Conservation (phyloP, 495 filamentous ascomycete species). For the Podospora pseudopauciseta region DNA sequence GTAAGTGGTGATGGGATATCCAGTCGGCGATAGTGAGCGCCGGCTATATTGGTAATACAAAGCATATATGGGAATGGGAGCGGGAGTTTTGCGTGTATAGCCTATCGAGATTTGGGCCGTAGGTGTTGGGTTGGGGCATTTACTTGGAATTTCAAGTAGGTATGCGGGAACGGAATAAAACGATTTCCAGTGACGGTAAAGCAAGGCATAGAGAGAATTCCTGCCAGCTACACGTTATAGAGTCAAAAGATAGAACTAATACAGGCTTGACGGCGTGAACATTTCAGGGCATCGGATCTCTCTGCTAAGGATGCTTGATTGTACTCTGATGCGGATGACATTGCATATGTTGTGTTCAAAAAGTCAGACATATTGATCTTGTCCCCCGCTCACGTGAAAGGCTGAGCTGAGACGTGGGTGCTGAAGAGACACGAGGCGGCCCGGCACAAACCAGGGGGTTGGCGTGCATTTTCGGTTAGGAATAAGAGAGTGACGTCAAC, state of each 20-base stretch:
- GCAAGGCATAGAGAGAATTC: slow-evolving; percentile 7
- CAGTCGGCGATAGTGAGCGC: not conserved
- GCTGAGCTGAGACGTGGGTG: not conserved
- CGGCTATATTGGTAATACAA: not conserved
- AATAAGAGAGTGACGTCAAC: slow-evolving; percentile 18
- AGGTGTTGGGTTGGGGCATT: not conserved
- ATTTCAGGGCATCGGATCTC: not conserved
- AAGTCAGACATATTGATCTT: not conserved
- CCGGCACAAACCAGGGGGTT: not conserved
- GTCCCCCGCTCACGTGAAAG: not conserved
- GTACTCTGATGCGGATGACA: not conserved
- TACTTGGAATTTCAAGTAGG: not conserved
- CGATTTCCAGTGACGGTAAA: not conserved
- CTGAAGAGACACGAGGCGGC: not conserved
- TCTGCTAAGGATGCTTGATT: not conserved
- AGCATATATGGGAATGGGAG: not conserved
- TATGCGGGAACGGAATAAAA: not conserved
- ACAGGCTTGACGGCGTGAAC: not conserved
- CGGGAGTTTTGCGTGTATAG: slow-evolving; percentile 7
- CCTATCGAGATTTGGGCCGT: not conserved
- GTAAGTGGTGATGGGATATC: slow-evolving; percentile 6
- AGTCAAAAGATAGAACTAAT: slow-evolving; percentile 18
- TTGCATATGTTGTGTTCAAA: not conserved
- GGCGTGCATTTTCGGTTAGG: not conserved
- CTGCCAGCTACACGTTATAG: slow-evolving; percentile 7